phyloP scores from a whole-genome alignment of 2,329 filamentous ascomycete species.

The Stagonosporopsis vannaccii region DNA sequence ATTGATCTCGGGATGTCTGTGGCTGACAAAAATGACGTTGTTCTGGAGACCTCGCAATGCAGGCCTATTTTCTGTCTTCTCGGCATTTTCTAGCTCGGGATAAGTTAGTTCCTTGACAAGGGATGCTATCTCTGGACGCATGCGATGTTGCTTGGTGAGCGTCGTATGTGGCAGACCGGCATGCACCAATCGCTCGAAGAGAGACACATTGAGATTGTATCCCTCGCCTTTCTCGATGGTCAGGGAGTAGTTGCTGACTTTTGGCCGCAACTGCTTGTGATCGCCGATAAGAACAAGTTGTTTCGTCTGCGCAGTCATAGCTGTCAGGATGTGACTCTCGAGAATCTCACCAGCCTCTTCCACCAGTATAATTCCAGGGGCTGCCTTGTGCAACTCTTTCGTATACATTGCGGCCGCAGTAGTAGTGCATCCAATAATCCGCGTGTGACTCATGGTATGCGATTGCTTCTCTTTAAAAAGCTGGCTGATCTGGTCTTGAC shows the following conservation, averaged over 20 bases:
- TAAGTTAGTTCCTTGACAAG: slow-evolving; percentile 68
- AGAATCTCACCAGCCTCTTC: slow-evolving; percentile 79
- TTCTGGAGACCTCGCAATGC: slow-evolving; percentile 64
- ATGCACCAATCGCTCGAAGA: slow-evolving; percentile 72
- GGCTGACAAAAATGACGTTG: slow-evolving; percentile 72
- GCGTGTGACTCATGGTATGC: slow-evolving; percentile 57
- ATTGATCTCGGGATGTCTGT: slow-evolving; percentile 62
- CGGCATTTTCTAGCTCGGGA: slow-evolving; percentile 64
- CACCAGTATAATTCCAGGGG: slow-evolving; percentile 68
- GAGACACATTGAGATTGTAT: slow-evolving; percentile 70
- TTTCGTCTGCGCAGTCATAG: slow-evolving; percentile 62
- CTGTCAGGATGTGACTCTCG: slow-evolving; percentile 70
- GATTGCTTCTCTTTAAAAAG: slow-evolving; percentile 36
- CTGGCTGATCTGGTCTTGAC: slow-evolving; percentile 50
- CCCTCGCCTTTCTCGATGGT: slow-evolving; percentile 70
- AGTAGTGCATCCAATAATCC: slow-evolving; percentile 74
- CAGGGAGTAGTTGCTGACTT: slow-evolving; percentile 67
- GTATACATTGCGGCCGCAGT: slow-evolving; percentile 71
- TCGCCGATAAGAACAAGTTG: slow-evolving; percentile 76
- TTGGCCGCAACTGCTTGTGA: slow-evolving; percentile 75
- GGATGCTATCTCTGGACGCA: slow-evolving; percentile 71
- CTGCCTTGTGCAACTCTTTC: slow-evolving; percentile 60
- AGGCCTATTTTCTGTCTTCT: slow-evolving; percentile 57
- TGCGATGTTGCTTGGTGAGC: slow-evolving; percentile 70
- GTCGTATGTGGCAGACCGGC: slow-evolving; percentile 62